These are phyloP conservation scores for Excoecaria cochinchinensis DNA, from an alignment of 345 rosid species.

Conservation along the genomic window DNA sequence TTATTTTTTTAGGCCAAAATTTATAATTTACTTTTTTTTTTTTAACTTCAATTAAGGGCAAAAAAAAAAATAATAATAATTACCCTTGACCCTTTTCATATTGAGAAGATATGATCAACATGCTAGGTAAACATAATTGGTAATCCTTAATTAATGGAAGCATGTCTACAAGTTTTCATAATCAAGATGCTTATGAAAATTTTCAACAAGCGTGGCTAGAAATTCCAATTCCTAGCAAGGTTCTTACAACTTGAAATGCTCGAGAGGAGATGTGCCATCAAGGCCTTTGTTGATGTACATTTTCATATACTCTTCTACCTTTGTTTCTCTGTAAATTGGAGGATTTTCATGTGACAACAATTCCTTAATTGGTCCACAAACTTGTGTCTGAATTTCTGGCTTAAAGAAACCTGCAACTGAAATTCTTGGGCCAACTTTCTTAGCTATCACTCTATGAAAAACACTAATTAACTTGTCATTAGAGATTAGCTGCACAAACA, in stretches of 20 bases:
- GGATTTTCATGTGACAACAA: constrained; percentile 11
- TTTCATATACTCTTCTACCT: not conserved
- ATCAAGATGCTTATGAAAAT: too few species aligned
- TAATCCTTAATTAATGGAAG: too few species aligned
- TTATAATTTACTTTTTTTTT: too few species aligned
- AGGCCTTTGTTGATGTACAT: not conserved
- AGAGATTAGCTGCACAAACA: not conserved
- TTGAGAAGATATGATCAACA: too few species aligned
- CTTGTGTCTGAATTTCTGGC: not conserved
- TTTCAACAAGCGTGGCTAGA: too few species aligned
- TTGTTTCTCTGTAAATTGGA: constrained; percentile 3
- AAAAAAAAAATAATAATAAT: too few species aligned
- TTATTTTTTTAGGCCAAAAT: too few species aligned
- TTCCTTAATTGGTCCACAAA: constrained; percentile 8
- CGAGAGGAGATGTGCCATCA: constrained; percentile 6
- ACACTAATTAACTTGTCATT: constrained; percentile 17
- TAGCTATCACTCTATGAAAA: constrained; percentile 4
- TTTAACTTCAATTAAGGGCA: too few species aligned
- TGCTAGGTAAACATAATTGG: too few species aligned
- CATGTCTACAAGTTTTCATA: too few species aligned
- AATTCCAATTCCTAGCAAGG: not conserved
- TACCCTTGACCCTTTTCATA: too few species aligned
- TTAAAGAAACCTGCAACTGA: constrained; percentile 12
- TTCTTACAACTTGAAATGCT: not conserved
- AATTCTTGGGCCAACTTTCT: constrained; percentile 8